Base-by-base conservation (phyloP, 2,329 filamentous ascomycete genomes). In the Teratosphaeria zuluensis region DNA sequence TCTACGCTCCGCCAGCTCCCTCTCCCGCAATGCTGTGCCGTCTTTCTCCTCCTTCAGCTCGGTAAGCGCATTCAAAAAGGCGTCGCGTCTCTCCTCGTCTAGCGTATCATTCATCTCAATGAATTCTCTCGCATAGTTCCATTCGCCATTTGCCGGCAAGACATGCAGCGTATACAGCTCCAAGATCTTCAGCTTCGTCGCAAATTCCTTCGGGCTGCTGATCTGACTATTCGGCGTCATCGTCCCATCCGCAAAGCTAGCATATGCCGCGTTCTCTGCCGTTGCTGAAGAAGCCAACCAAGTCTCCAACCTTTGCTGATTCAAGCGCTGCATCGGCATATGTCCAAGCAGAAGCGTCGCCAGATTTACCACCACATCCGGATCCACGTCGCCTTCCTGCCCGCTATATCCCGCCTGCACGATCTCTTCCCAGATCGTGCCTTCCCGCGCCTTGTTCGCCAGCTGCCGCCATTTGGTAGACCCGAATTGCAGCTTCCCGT, bases 161-260 rank as follows among this genome's bases (percentile, higher is more conserved):
- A 97, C 90, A 70, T 99, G 94, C 4, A 99, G 81, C 1, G 91
- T 95, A 73, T 96, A 99, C 8, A 99, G 81, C 75, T 99, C 94
- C 55, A 99, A 83, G 51, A 99, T 89, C 76, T 95, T 95, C 63
- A 96, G 86, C 53, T 91, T 83, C 4, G 90, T 86, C 21, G 68
- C 61, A 67, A 75, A 54, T 62, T 73, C 62, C 66, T 73, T 68
- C 67, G 76, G 62, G 46, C 66, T 65, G 4, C 64, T 66, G 1
- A 64, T 65, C 9, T 62, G n/a, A 3, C 21, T 61, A 77, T 60
- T 81, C 83, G 63, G 83, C 80, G 64, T 70, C 38, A 64, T 65
- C 9, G 64, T 58, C 82, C 61, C 92, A 62, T 70, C 67, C 77
- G 70, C 94, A 58, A 83, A 84, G 14, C 28, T 24, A 9, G 57